Conservation (phyloP, 2,329 filamentous ascomycete species). For the Furcasterigmium furcatum region DNA sequence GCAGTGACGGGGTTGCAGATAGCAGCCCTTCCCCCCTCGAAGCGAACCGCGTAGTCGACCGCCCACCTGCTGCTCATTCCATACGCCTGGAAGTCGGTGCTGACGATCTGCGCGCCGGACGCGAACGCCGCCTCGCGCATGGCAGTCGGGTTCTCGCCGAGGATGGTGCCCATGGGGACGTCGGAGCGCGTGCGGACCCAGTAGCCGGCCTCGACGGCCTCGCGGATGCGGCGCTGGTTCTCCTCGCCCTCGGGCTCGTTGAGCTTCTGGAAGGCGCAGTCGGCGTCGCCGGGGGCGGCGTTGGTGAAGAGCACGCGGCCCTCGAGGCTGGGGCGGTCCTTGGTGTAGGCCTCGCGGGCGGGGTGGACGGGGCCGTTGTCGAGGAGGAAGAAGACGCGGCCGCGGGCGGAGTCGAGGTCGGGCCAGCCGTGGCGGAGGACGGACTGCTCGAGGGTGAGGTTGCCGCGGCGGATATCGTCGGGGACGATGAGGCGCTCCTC, state of each 20-base stretch:
- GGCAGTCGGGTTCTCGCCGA: slow-evolving; percentile 30
- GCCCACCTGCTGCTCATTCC: slow-evolving; percentile 43
- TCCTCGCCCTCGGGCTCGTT: slow-evolving; percentile 34
- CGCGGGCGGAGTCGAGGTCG: slow-evolving; percentile 35
- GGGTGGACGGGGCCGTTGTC: slow-evolving; percentile 40
- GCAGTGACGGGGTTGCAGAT: slow-evolving; percentile 27
- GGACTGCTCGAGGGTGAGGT: slow-evolving; percentile 40
- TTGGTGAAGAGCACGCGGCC: slow-evolving; percentile 47
- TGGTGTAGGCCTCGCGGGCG: slow-evolving; percentile 34
- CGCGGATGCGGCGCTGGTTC: slow-evolving; percentile 34
- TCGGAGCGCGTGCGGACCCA: slow-evolving; percentile 46
- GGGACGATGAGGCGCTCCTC: slow-evolving; percentile 38
- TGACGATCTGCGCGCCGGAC: slow-evolving; percentile 46
- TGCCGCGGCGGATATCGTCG: slow-evolving; percentile 37
- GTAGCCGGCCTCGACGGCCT: slow-evolving; percentile 41
- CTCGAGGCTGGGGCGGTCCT: slow-evolving; percentile 27
- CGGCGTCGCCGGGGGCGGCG: slow-evolving; percentile 35
- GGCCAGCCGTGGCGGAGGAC: slow-evolving; percentile 46
- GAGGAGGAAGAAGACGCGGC: slow-evolving; percentile 46
- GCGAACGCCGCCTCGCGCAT: slow-evolving; percentile 37
- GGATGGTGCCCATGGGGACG: slow-evolving; percentile 38
- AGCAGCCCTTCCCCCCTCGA: slow-evolving; percentile 16
- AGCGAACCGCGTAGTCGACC: slow-evolving; percentile 38
- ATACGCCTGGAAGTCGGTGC: slow-evolving; percentile 43
- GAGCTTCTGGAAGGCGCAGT: slow-evolving; percentile 45